Evolutionary conservation across 768 basidiomycete species (phyloP), one percentile per base, ranked within the genome.

Genomic region (Pleurotus platypus): DNA sequence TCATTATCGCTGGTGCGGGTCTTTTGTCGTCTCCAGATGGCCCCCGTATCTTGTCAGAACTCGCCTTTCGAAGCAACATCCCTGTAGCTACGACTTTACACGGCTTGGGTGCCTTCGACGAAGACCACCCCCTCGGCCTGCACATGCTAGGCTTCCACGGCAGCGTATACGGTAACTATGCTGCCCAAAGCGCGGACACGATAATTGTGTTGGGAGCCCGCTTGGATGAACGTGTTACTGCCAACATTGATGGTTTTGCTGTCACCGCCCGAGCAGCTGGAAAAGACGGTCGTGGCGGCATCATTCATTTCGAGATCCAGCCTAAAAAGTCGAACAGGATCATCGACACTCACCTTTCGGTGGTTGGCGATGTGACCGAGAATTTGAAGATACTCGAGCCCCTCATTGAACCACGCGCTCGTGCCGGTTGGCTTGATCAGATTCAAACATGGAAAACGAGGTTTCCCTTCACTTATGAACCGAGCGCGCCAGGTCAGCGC

Each of bases 111-210:
- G 89, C 91, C 1, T 99, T 91, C 67, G 94, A 98, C 72, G 97
- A 99, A 78, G 83, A 80, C 55, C 82, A 93, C 71, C 84, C 86
- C 27, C 84, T 80, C 71, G 87, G 89, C 61, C 74, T 99, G 67
- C 94, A 98, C 71, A 98, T 98, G 96, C 84, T 99, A 55, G 96
- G 96, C 56, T 97, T 98, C 95, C 97, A 98, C 75, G 97, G 97
- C 5, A 86, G 86, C 27, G 94, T 94, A 4, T 98, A 97, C 66
- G 97, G 96, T 64, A 99, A 98, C 75, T 75, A 96, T 45, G 96
- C 96, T 3, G 98, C 98, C 83, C 97, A 98, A 74, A 77, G 90
- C 48, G 97, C 97, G 42, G 97, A 99, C 69, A 87, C 98, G 55
- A 92, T 99, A 76, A 94, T 99, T 61, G 95, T 95, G 18, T 87